Base-by-base conservation (phyloP, 257 asterid species). In the Capsicum rhomboideum region DNA sequence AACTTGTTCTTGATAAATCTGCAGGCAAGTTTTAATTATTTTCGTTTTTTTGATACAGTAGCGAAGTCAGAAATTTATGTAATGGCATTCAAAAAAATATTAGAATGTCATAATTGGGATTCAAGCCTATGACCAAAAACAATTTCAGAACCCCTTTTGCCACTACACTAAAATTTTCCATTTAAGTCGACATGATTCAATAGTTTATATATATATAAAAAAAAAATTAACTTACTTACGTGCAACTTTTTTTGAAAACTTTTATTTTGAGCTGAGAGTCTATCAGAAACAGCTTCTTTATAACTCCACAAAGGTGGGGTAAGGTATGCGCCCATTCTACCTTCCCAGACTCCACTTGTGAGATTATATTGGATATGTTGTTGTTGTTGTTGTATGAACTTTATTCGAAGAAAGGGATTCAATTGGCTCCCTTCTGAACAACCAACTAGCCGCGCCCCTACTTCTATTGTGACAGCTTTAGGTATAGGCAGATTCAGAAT, bases 1-100 rank as follows among this genome's bases (percentile, higher is more conserved):
- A 75, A 26, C 81, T 75, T 26, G 81, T 75, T 8, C 81, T 75
- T 75, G 81, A 75, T 75, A 14, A 75, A 49, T 75, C 81, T 26
- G 59, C 54, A 40, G 54, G 55, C 55, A 80, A 23, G 74, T 80
- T 80, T 17, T 11, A 31, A 17, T 1, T 13, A 2, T 64, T 59
- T 59, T 23, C 4, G 1, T 20, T 4, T 61, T 61, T 61, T 0
- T 2, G 5, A 12, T 63, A 26, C 10, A 63, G 40, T 2, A 26
- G 4, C 10, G 0, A 10, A 26, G n/a, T 0, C 71, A 0, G n/a
- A 2, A 63, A 26, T 12, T 63, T 63, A 23, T 61, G 11, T 26
- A 29, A 5, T 11, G 0, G 20, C 11, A 61, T 61, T 14, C 0
- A 0, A 66, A 2, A 8, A 66, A 29, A 31, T 7, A 29, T 0